These are phyloP conservation scores for Scedosporium minutisporum DNA, from an alignment of 2,329 filamentous ascomycete species.

Conservation along the genomic window DNA sequence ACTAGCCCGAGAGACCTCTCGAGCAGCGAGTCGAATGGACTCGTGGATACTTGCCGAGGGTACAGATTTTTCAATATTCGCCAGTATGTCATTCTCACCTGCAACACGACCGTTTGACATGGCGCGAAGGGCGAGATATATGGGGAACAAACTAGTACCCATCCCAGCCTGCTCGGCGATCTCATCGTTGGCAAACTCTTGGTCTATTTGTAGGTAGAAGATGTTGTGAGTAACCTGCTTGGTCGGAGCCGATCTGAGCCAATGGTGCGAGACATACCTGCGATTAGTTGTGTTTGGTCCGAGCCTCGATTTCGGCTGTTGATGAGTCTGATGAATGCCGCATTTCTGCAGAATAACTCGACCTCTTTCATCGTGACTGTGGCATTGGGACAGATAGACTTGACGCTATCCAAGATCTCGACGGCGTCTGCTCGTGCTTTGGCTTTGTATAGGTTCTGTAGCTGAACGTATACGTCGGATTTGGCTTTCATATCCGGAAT, in stretches of 20 bases:
- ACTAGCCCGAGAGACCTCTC: conserved; percentile 66
- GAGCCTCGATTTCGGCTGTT: conserved; percentile 38
- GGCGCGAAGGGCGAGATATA: conserved; percentile 56
- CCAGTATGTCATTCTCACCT: neutral
- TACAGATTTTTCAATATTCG: conserved; percentile 10
- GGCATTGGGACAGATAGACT: conserved; percentile 36
- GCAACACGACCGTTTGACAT: neutral
- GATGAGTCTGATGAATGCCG: conserved; percentile 83
- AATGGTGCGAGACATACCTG: conserved; percentile 34
- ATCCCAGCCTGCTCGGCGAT: conserved; percentile 36
- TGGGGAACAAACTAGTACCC: conserved; percentile 53
- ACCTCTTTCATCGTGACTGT: conserved; percentile 62
- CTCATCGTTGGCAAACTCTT: conserved; percentile 45
- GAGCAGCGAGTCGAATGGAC: conserved; percentile 42
- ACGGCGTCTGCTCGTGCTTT: conserved; percentile 72
- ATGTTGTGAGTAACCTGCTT: neutral
- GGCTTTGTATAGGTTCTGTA: conserved; percentile 87
- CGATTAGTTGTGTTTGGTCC: conserved; percentile 40
- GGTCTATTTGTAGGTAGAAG: conserved; percentile 27
- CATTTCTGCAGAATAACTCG: conserved; percentile 91
- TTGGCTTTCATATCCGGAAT: conserved; percentile 97
- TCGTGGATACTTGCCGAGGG: conserved; percentile 39
- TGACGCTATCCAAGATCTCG: conserved; percentile 61
- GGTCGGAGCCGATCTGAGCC: neutral
- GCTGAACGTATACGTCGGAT: conserved; percentile 76